Evolutionary conservation across 306 rosid genomes (phyloP), one percentile per base, ranked within the genome.

Genomic region (Fragaria nilgerrensis): DNA sequence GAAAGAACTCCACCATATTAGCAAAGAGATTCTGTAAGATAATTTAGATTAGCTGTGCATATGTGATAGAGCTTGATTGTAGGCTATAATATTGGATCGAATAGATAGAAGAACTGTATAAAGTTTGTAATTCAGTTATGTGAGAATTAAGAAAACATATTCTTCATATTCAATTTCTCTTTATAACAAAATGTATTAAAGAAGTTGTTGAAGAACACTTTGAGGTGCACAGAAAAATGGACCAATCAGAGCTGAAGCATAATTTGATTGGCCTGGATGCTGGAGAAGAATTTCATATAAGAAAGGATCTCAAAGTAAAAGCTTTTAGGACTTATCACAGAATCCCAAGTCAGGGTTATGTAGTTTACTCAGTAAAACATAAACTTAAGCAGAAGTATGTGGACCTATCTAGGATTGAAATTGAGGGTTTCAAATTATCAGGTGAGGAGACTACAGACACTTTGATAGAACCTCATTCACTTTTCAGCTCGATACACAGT

Each of bases 281-380:
- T 77, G 98, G 97, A 70, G 97, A 95, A 85, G 96, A 90, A 86
- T 78, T 84, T 39, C 82, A 74, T 74, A 59, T 92, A 75, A 88
- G 97, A 82, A 90, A 75, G 58, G 93, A 92, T 86, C 91, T 92
- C 47, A 95, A 88, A 84, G 97, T 91, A 74, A 90, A 86, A 83
- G 91, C 93, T 85, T 95, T 95, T 69, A 87, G 56, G 89, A 95
- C 98, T 72, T 90, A 87, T 82, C 98, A 95, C 86, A 86, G 77
- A 48, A 92, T 95, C 71, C 90, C 97, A 48, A 90, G 96, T 81
- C 98, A 92, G 97, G 99, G 99, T 75, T 95, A 92, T 79, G 49
- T 92, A 76, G 87, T 95, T 67, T 92, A 84, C 81, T 84, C 86
- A n/a, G 87, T 87, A 72, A 95, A 70, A 79, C 93, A 94, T 77